A percentile compares a stretch with the other conserved stretches of the same genome.
phyloP scores from a whole-genome alignment of 768 basidiomycete genomes.

The Paxillus ammoniavirescens region DNA sequence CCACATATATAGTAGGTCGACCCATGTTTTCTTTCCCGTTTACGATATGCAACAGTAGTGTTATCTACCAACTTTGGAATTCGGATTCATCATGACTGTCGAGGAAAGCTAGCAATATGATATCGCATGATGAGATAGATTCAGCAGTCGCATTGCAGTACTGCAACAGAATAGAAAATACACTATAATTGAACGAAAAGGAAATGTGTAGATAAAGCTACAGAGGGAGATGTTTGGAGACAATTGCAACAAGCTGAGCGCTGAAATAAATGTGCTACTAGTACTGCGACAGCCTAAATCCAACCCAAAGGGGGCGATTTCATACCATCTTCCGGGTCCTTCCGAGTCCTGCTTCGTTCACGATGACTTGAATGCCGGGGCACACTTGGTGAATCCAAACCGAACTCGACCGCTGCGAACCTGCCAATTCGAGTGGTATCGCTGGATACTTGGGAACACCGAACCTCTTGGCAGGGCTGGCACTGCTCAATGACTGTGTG shows the following conservation, averaged over 20 bases:
- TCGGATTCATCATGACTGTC: neutral
- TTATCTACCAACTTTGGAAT: slow-evolving; percentile 7
- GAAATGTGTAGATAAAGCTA: neutral
- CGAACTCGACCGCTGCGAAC: slow-evolving; percentile 1
- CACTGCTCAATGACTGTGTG: slow-evolving; percentile 58
- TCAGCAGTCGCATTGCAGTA: neutral
- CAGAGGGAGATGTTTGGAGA: neutral
- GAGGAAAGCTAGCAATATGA: neutral
- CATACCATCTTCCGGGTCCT: neutral
- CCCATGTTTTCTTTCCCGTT: slow-evolving; percentile 17
- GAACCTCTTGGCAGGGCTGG: slow-evolving; percentile 29
- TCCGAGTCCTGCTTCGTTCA: slow-evolving; percentile 14
- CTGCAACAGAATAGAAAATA: neutral
- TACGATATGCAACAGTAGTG: slow-evolving; percentile 18
- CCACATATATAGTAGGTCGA: slow-evolving; percentile 17
- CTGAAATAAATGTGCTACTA: neutral
- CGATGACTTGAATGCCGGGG: slow-evolving; percentile 12
- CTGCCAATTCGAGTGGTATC: neutral
- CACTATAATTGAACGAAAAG: neutral
- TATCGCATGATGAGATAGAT: neutral
- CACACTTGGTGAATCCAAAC: neutral
- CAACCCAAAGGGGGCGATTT: slow-evolving; percentile 43
- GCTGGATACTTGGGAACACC: slow-evolving; percentile 4
- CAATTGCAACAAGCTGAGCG: neutral
- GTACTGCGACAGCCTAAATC: slow-evolving; percentile 34